phyloP scores from a whole-genome alignment of 352 stramenopile genomes.

The Blastocystis sp. region DNA sequence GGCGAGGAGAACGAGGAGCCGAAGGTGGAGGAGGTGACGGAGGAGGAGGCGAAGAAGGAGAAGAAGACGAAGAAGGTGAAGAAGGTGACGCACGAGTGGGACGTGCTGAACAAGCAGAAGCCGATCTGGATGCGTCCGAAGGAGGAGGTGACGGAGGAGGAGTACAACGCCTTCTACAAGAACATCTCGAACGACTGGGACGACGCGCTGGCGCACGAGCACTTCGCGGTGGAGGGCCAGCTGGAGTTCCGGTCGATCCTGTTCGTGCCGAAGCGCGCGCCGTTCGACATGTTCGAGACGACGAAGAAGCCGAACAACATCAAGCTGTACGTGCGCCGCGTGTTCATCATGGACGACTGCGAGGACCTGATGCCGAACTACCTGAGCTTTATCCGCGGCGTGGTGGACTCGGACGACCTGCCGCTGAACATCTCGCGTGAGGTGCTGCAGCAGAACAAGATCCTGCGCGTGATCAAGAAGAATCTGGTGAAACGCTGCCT shows the following conservation, averaged over 20 bases:
- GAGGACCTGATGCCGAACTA: constrained; percentile 99
- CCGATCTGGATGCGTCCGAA: constrained; percentile 99
- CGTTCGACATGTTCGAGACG: constrained; percentile 99
- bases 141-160: constrained; percentile 78
- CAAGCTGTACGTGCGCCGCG: constrained; percentile 94
- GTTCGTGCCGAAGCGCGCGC: constrained; percentile 94
- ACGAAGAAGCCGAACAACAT: constrained; percentile 81
- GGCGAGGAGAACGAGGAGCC: too few relatives aligned
- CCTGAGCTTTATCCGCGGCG: constrained; percentile 96
- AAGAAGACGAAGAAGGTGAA: too few relatives aligned
- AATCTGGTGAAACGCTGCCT: constrained; percentile 96
- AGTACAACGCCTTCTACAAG: constrained; percentile 99
- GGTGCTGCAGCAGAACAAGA: constrained; percentile 99
- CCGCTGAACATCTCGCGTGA: constrained; percentile 80
- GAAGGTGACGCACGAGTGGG: too few relatives aligned
- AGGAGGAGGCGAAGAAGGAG: too few relatives aligned
- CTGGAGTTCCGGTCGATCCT: constrained; percentile 97
- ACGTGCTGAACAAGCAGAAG: constrained; percentile 79
- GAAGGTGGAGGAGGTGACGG: too few relatives aligned
- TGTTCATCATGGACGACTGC: constrained; percentile 99
- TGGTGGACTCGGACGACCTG: constrained; percentile 72
- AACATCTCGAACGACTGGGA: constrained; percentile 90
- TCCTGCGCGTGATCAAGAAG: constrained; percentile 99
- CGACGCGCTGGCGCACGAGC: too few relatives aligned
- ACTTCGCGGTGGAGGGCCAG: constrained; percentile 88